A percentile compares a stretch with the other conserved stretches of the same genome.
phyloP scores from a whole-genome alignment of 768 basidiomycete species.

The Lactifluus hygrophoroides region DNA sequence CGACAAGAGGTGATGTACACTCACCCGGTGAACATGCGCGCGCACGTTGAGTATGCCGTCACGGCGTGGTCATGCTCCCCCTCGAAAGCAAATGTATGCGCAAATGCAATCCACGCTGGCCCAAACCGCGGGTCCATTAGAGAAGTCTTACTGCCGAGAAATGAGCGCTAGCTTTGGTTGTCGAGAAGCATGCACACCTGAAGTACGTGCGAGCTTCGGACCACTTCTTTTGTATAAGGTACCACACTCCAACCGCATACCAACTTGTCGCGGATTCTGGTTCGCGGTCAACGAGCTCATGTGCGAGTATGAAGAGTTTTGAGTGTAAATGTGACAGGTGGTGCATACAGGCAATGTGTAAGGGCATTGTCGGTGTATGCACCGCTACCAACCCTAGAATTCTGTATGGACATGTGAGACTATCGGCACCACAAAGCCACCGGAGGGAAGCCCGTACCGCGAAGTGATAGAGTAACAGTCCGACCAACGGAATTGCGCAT shows the following conservation, averaged over 20 bases:
- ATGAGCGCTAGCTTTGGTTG: not conserved
- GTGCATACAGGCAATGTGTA: constrained; percentile 98
- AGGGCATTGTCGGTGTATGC: constrained; percentile 82
- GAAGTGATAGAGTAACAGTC: constrained; percentile 89
- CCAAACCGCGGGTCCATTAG: constrained; percentile 95
- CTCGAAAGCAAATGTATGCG: constrained; percentile 93
- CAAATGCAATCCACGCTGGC: constrained; percentile 97
- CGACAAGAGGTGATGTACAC: constrained; percentile 22
- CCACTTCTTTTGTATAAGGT: constrained; percentile 81
- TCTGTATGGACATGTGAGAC: constrained; percentile 32
- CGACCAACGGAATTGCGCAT: constrained; percentile 83
- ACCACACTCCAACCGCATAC: constrained; percentile 99
- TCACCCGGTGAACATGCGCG: constrained; percentile 90
- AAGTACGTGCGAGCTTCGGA: constrained; percentile 89
- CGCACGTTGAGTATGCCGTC: constrained; percentile 95
- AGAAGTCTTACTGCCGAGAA: constrained; percentile 70
- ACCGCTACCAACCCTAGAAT: constrained; percentile 79
- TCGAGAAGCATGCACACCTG: constrained; percentile 48
- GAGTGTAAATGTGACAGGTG: constrained; percentile 89
- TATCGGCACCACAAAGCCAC: not conserved
- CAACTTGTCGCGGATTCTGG: constrained; percentile 91
- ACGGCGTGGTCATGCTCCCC: constrained; percentile 99
- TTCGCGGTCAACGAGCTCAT: constrained; percentile 90
- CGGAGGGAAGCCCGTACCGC: constrained; percentile 38
- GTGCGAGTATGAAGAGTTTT: constrained; percentile 90